These are phyloP conservation scores for Auricularia sp. DNA, from an alignment of 768 basidiomycete species.

Conservation along the genomic window DNA sequence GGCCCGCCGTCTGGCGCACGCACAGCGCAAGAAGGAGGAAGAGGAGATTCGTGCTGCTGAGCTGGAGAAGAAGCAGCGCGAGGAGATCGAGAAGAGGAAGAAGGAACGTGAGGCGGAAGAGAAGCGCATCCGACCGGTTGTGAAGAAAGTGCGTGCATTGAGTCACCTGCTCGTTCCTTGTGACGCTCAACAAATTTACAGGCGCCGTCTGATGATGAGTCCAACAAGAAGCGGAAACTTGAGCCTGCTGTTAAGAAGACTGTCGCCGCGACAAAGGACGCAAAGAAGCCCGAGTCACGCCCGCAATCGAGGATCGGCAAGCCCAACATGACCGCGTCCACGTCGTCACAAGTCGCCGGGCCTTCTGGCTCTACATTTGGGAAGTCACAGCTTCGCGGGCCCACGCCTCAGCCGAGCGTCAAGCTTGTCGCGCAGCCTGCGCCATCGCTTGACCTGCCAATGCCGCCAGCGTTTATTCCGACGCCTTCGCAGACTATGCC, in stretches of 20 bases:
- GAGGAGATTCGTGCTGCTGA: conserved; percentile 54
- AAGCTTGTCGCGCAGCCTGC: conserved; percentile 6
- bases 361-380: conserved; percentile 8
- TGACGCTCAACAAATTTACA: conserved; percentile 2
- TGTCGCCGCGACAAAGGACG: conserved; percentile 26
- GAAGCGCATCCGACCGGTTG: conserved; percentile 49
- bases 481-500: conserved; percentile 32
- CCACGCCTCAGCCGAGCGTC: conserved; percentile 3
- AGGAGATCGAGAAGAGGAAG: conserved; percentile 69
- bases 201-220: conserved; percentile 51
- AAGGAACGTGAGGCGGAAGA: conserved; percentile 72
- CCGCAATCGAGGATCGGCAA: conserved; percentile 22
- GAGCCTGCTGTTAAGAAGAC: conserved; percentile 31
- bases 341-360: conserved; percentile 9
- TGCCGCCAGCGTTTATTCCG: conserved; percentile 29
- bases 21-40: conserved; percentile 69
- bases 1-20: conserved; percentile 56
- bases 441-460: background rate
- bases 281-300: conserved; percentile 33
- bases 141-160: conserved; percentile 44
- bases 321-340: conserved; percentile 9
- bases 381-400: conserved; percentile 7
- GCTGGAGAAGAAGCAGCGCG: conserved; percentile 61
- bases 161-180: background rate
- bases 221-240: conserved; percentile 61